phyloP scores from a whole-genome alignment of 2,329 filamentous ascomycete species.

The Coniochaeta sp. region DNA sequence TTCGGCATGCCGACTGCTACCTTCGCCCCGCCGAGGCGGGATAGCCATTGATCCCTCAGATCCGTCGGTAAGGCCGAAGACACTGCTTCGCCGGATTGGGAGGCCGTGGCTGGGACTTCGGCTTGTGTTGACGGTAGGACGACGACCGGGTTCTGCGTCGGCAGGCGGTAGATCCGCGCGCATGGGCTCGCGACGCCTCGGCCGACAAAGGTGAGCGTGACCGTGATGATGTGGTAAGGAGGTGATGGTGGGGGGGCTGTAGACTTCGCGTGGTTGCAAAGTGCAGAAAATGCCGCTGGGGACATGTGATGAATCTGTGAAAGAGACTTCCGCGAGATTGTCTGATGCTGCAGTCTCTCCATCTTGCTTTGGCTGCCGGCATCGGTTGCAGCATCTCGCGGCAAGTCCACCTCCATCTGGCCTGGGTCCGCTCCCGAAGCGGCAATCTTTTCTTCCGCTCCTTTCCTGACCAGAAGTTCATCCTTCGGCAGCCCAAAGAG shows the following conservation, averaged over 20 bases:
- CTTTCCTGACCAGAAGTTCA: background rate
- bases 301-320: conserved; percentile 27
- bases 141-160: conserved; percentile 27
- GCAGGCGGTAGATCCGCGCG: conserved; percentile 81
- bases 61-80: conserved; percentile 28
- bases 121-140: conserved; percentile 22
- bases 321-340: conserved; percentile 10
- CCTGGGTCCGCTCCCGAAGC: conserved; percentile 3
- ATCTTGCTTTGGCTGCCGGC: conserved; percentile 2
- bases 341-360: background rate
- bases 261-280: conserved; percentile 19
- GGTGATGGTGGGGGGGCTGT: conserved; percentile 18
- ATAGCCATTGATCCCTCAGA: conserved; percentile 65
- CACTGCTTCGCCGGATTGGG: conserved; percentile 18
- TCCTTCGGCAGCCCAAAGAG: conserved; percentile 39
- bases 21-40: conserved; percentile 13
- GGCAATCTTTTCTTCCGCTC: background rate
- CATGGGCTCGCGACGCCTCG: conserved; percentile 65
- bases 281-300: conserved; percentile 23
- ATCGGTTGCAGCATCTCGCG: conserved; percentile 5
- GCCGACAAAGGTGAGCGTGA: conserved; percentile 58
- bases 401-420: conserved; percentile 5
- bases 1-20: conserved; percentile 10
- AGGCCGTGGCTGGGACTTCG: conserved; percentile 36
- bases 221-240: conserved; percentile 41